These are phyloP conservation scores for Tricholoma hemisulphureum DNA, from an alignment of 768 basidiomycete genomes.

Conservation along the genomic window DNA sequence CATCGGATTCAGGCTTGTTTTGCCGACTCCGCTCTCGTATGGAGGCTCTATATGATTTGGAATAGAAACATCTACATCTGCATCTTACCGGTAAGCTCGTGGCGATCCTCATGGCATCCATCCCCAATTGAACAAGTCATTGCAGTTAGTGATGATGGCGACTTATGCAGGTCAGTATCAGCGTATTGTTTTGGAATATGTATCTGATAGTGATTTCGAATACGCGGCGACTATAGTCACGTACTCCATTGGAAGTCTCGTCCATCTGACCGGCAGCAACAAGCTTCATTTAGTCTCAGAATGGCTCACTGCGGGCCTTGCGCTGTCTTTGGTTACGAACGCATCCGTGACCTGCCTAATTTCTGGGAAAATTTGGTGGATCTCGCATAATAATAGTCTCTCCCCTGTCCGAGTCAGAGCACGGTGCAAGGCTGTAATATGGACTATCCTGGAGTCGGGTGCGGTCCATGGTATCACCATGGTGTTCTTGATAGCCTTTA, in stretches of 20 bases:
- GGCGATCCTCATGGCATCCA: neutral
- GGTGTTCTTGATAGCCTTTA: constrained; percentile 12
- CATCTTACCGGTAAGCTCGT: constrained; percentile 1
- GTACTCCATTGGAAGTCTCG: neutral
- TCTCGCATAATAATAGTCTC: neutral
- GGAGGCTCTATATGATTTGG: constrained; percentile 21
- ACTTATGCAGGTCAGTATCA: constrained; percentile 1
- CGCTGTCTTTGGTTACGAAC: neutral
- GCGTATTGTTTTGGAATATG: neutral
- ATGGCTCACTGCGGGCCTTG: neutral
- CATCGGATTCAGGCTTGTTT: constrained; percentile 11
- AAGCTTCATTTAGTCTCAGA: neutral
- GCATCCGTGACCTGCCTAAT: constrained; percentile 2
- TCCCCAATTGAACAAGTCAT: neutral
- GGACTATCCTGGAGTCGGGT: constrained; percentile 19
- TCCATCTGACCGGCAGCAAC: neutral
- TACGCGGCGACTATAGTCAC: neutral
- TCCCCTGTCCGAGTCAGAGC: neutral
- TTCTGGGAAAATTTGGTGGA: constrained; percentile 9
- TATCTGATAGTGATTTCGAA: neutral
- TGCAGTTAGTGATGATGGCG: neutral
- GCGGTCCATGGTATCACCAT: constrained; percentile 14
- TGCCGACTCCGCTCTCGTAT: constrained; percentile 18
- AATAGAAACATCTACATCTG: constrained; percentile 9
- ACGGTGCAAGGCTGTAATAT: constrained; percentile 10